Percentiles rank a stretch among this genome's conserved stretches.
Conservation (phyloP, 2,329 filamentous ascomycete species). For the Orbilia javanica region DNA sequence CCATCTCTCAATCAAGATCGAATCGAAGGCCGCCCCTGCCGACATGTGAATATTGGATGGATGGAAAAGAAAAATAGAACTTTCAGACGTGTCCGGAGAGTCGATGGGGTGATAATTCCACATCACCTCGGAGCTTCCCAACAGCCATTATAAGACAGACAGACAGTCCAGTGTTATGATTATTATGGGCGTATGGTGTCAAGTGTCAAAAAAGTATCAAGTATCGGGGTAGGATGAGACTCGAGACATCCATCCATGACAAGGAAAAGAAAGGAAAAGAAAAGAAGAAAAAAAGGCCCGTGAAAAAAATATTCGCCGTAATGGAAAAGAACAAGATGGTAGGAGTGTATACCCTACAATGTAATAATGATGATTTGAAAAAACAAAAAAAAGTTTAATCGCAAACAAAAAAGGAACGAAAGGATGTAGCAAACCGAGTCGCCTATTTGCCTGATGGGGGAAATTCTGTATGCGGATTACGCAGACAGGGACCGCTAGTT, state of each 20-base stretch:
- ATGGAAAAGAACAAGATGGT: background rate
- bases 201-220: background rate
- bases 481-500: constrained; percentile 18
- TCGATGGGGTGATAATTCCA: constrained; percentile 15
- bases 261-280: background rate
- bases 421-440: constrained; percentile 21
- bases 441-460: constrained; percentile 50
- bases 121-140: constrained; percentile 13
- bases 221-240: constrained; percentile 6
- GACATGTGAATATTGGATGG: constrained; percentile 32
- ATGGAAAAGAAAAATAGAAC: background rate
- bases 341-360: too few species aligned
- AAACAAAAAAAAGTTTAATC: constrained; percentile 31
- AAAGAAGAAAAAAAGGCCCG: background rate
- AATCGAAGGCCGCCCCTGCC: background rate
- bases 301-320: constrained; percentile 27
- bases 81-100: constrained; percentile 11
- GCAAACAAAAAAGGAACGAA: constrained; percentile 31
- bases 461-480: constrained; percentile 42
- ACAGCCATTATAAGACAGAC: background rate
- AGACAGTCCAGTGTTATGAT: too few species aligned
- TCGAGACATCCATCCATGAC: constrained; percentile 16
- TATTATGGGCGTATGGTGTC: background rate
- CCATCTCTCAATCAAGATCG: constrained; percentile 1
- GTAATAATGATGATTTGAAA: background rate